Conservation (phyloP, 352 stramenopile genomes). For the Pythium sp. region DNA sequence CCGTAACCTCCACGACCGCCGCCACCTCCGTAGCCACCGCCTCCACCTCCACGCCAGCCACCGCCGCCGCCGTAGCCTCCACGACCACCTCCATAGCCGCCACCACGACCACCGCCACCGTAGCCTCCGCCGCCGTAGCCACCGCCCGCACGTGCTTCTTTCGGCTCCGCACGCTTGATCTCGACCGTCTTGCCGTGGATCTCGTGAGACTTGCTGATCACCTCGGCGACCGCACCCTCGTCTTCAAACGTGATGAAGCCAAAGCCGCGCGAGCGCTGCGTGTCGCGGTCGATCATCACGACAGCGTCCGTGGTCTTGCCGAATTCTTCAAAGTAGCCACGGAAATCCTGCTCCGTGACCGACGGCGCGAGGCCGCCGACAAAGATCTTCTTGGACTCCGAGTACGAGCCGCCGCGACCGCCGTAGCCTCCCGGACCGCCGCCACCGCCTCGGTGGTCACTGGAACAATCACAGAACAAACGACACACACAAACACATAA, state of each 20-base stretch:
- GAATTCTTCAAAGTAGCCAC: slow-evolving; percentile 90
- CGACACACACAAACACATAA: background rate
- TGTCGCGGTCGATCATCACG: slow-evolving; percentile 93
- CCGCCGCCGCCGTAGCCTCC: slow-evolving; percentile 19
- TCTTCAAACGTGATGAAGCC: slow-evolving; percentile 93
- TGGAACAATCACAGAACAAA: slow-evolving; percentile 18
- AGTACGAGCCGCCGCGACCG: slow-evolving; percentile 28
- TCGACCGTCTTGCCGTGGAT: slow-evolving; percentile 90
- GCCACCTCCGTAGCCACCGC: slow-evolving; percentile 14
- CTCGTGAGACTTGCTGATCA: slow-evolving; percentile 88
- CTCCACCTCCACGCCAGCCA: slow-evolving; percentile 10
- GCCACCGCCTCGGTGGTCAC: slow-evolving; percentile 17
- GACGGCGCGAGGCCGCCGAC: slow-evolving; percentile 86
- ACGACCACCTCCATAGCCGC: slow-evolving; percentile 18
- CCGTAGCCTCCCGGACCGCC: slow-evolving; percentile 13
- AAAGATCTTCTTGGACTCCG: slow-evolving; percentile 92
- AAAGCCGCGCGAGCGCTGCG: slow-evolving; percentile 88
- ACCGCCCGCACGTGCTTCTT: slow-evolving; percentile 50
- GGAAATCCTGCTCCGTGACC: slow-evolving; percentile 89
- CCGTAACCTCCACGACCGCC: slow-evolving; percentile 18
- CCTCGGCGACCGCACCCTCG: slow-evolving; percentile 83
- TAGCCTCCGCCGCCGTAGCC: slow-evolving; percentile 25
- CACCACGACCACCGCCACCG: slow-evolving; percentile 20
- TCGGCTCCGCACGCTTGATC: slow-evolving; percentile 86
- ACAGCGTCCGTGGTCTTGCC: slow-evolving; percentile 89